These are phyloP conservation scores for Ceratocystis albifundus DNA, from an alignment of 2,329 filamentous ascomycete genomes.

Conservation along the genomic window DNA sequence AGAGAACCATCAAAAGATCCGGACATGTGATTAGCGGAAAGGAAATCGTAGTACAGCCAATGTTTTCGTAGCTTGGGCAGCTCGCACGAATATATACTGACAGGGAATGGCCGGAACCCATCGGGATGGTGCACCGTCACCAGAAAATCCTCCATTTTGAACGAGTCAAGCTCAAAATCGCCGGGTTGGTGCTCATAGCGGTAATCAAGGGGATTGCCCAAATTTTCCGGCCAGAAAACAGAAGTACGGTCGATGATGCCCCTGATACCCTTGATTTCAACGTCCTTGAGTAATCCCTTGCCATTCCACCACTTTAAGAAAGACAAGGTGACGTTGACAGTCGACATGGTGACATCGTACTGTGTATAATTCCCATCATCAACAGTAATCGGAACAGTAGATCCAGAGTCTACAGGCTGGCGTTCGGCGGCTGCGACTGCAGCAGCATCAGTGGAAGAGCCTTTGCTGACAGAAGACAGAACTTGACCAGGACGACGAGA, in stretches of 20 bases:
- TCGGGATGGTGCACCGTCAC: slow-evolving; percentile 84
- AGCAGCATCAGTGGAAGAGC: slow-evolving; percentile 72
- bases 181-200: slow-evolving; percentile 78
- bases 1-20: slow-evolving; percentile 90
- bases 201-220: slow-evolving; percentile 72
- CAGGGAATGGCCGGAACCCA: slow-evolving; percentile 83
- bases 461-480: slow-evolving; percentile 77
- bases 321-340: slow-evolving; percentile 89
- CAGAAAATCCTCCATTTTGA: slow-evolving; percentile 88
- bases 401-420: slow-evolving; percentile 37
- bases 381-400: slow-evolving; percentile 36
- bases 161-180: slow-evolving; percentile 93
- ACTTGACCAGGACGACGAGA: slow-evolving; percentile 78
- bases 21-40: slow-evolving; percentile 91
- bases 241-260: slow-evolving; percentile 85
- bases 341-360: slow-evolving; percentile 89
- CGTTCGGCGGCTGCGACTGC: slow-evolving; percentile 70
- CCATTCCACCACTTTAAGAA: slow-evolving; percentile 99
- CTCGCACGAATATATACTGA: slow-evolving; percentile 93
- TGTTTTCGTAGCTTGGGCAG: slow-evolving; percentile 86
- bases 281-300: slow-evolving; percentile 79
- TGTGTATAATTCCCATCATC: slow-evolving; percentile 97
- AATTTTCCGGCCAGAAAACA: slow-evolving; percentile 54
- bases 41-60: slow-evolving; percentile 95
- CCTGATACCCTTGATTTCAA: slow-evolving; percentile 85